Evolutionary conservation across 495 filamentous ascomycete species (phyloP).

Genomic region (Massariosphaeria phaeospora): DNA sequence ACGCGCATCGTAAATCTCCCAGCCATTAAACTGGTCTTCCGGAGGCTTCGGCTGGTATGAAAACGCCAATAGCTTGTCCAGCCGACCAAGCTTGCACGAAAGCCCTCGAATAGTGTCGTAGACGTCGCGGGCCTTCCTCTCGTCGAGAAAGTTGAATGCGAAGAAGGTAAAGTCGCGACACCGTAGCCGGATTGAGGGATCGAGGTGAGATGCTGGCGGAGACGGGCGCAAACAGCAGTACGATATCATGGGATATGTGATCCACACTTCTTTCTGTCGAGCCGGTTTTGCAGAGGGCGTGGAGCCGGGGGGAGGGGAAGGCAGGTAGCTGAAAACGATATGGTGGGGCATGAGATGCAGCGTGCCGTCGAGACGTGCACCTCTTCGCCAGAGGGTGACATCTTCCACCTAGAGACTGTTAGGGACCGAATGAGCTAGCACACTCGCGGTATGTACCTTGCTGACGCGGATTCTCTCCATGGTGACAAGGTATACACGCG

Average conservation of each 20-base stretch:
- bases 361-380: slow-evolving; percentile 28
- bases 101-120: slow-evolving; percentile 80
- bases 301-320: slow-evolving; percentile 38
- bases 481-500: background rate
- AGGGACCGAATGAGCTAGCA: background rate
- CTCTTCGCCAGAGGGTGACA: slow-evolving; percentile 32
- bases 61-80: slow-evolving; percentile 93
- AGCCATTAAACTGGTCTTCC: slow-evolving; percentile 75
- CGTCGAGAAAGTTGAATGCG: slow-evolving; percentile 77
- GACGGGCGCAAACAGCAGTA: slow-evolving; percentile 48
- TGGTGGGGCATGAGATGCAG: slow-evolving; percentile 44
- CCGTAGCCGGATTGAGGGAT: slow-evolving; percentile 79
- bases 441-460: slow-evolving; percentile 10
- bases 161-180: slow-evolving; percentile 91
- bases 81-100: slow-evolving; percentile 74
- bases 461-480: slow-evolving; percentile 32
- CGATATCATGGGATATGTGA: slow-evolving; percentile 83
- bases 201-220: slow-evolving; percentile 63
- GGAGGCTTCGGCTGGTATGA: slow-evolving; percentile 66
- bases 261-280: slow-evolving; percentile 64
- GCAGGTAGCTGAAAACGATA: slow-evolving; percentile 40
- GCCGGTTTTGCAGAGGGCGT: slow-evolving; percentile 42
- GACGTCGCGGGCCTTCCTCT: slow-evolving; percentile 73
- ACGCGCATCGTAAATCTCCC: slow-evolving; percentile 80
- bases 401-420: slow-evolving; percentile 29